Evolutionary conservation across 352 stramenopile genomes (phyloP).

Genomic region (Thraustochytrium sp.): DNA sequence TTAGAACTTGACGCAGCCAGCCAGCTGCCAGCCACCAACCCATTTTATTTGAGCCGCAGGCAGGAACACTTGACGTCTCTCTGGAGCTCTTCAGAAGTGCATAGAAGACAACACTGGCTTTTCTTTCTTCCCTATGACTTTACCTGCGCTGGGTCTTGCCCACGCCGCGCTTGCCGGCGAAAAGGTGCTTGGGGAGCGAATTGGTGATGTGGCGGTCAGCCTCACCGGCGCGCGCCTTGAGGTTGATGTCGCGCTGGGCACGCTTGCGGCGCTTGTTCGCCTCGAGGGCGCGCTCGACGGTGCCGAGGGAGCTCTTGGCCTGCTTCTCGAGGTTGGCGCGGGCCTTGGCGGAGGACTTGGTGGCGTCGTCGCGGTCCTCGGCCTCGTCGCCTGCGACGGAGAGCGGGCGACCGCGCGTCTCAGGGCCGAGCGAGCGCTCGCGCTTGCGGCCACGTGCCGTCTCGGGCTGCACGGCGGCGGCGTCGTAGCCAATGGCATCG

Average conservation of each 20-base stretch:
- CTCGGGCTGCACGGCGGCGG: neutral
- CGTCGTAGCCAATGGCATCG: constrained; percentile 37
- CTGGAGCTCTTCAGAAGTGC: no score
- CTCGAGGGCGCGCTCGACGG: neutral
- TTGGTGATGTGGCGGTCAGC: constrained; percentile 38
- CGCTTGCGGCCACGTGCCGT: constrained; percentile 31
- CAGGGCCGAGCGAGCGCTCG: neutral
- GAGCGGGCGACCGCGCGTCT: no score
- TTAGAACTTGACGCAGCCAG: no score
- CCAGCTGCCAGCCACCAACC: no score
- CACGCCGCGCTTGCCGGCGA: constrained; percentile 44
- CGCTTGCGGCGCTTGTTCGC: constrained; percentile 42
- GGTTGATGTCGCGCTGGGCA: neutral
- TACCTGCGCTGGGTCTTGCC: neutral
- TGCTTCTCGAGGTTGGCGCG: neutral
- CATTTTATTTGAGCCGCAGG: no score
- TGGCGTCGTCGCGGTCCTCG: neutral
- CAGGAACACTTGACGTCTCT: no score
- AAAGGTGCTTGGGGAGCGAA: constrained; percentile 51
- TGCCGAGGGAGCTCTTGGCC: neutral
- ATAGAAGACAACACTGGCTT: no score
- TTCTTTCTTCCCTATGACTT: no score
- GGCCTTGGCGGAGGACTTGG: no score
- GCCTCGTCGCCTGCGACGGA: neutral
- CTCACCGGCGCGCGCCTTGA: constrained; percentile 39